Conservation (phyloP, 2,329 filamentous ascomycete species). For the Zarea fungicola region DNA sequence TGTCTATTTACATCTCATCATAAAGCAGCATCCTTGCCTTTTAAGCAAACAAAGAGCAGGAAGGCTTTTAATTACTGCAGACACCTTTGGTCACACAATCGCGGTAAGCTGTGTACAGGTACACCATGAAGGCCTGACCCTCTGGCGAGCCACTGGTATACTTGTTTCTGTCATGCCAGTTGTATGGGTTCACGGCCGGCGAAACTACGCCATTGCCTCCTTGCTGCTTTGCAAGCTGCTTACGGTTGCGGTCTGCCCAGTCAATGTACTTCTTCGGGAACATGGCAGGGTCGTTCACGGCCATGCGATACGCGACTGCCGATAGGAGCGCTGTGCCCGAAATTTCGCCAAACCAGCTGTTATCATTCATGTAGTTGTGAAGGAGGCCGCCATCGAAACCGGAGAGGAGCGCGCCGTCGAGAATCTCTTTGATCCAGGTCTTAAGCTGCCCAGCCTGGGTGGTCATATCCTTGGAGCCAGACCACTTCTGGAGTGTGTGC, state of each 20-base stretch:
- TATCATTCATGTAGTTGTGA: slow-evolving; percentile 15
- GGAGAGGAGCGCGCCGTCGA: slow-evolving; percentile 13
- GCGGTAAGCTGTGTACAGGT: slow-evolving; percentile 14
- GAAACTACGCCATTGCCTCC: slow-evolving; percentile 5
- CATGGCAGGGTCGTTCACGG: slow-evolving; percentile 13
- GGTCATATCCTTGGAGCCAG: slow-evolving; percentile 1
- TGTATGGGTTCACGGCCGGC: slow-evolving; percentile 13
- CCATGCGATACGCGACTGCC: slow-evolving; percentile 15
- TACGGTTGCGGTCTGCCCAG: slow-evolving; percentile 13
- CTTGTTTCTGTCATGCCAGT: slow-evolving; percentile 13
- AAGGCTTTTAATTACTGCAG: slow-evolving; percentile 1
- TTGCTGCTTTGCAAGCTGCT: slow-evolving; percentile 5
- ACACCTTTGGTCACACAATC: slow-evolving; percentile 13
- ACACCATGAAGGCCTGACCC: slow-evolving; percentile 15
- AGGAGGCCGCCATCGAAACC: slow-evolving; percentile 9
- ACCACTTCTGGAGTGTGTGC: slow-evolving; percentile 16
- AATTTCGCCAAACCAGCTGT: slow-evolving; percentile 14
- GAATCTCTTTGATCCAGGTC: slow-evolving; percentile 16
- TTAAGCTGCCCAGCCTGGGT: slow-evolving; percentile 10
- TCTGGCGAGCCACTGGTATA: slow-evolving; percentile 13
- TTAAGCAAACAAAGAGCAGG: too few species aligned
- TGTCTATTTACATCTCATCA: background rate
- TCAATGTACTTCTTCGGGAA: slow-evolving; percentile 14
- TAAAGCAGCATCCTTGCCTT: too few species aligned
- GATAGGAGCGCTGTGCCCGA: slow-evolving; percentile 14